Conservation (phyloP, 257 asterid species). For the Solanum sejunctum region DNA sequence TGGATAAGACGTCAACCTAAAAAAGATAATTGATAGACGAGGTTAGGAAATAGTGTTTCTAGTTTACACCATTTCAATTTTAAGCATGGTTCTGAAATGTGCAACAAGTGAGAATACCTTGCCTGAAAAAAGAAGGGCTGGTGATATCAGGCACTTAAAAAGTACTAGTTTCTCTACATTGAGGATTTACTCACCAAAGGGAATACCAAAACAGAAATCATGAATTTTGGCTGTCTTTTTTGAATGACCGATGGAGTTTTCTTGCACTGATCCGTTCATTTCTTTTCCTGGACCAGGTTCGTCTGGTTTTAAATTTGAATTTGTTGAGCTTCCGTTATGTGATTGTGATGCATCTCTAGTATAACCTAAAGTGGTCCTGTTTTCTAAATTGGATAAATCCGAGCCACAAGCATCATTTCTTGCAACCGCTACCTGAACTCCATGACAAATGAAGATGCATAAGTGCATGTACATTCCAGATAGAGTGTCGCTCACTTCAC, state of each 20-base stretch:
- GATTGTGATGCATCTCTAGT: conserved; percentile 31
- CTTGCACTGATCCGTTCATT: conserved; percentile 26
- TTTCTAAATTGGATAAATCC: conserved; percentile 24
- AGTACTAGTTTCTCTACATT: not conserved
- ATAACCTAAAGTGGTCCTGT: conserved; percentile 25
- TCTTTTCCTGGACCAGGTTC: conserved; percentile 19
- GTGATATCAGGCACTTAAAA: not conserved
- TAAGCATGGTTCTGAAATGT: not conserved
- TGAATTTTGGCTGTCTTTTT: conserved; percentile 72
- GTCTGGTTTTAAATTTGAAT: conserved; percentile 17
- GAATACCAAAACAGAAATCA: conserved; percentile 91
- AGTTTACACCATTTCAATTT: not conserved
- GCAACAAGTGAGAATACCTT: not conserved
- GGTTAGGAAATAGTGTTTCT: not conserved
- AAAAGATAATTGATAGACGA: not conserved
- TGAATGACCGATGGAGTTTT: conserved; percentile 21
- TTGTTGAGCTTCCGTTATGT: conserved; percentile 32
- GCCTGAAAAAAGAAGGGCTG: not conserved
- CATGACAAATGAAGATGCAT: conserved; percentile 3
- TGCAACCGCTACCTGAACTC: conserved; percentile 27
- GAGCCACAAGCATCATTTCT: conserved; percentile 33
- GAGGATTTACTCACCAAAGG: conserved; percentile 53
- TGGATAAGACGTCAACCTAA: not conserved
- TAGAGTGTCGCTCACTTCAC: not conserved
- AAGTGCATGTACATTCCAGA: not conserved